Base-by-base conservation (phyloP, 129 eudicot species). In the Flaveria bidentis region DNA sequence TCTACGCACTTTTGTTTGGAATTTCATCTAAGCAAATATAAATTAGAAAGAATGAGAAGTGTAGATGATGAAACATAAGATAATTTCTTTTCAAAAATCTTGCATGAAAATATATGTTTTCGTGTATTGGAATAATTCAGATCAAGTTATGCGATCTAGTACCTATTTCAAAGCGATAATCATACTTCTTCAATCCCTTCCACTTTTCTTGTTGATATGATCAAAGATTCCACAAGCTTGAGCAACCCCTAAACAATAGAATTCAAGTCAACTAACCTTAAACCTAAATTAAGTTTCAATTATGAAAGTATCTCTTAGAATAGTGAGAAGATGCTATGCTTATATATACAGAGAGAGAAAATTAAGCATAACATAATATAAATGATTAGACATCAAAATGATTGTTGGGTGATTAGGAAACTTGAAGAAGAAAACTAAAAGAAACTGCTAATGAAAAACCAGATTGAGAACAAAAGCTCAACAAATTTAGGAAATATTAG, bases 181-280 rank as follows among this genome's bases (percentile, higher is more conserved):
- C 50, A n/a, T 47, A 68, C 77, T 72, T 67, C 82, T 77, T 78
- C 46, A 67, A 47, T n/a, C 46, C 70, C 47, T 66, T 72, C 50
- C 20, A 53, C 18, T 65, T 56, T 75, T 58, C 67, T 69, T 20
- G 41, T 50, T 23, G 57, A 56, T 55, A 55, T 66, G 74, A 73
- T 51, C 51, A 72, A 28, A 58, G 62, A 65, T 73, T 72, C 76
- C 58, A 39, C 69, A 36, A 47, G 55, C 66, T 65, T 56, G 53
- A 66, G n/a, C 80, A 82, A 47, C 30, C 79, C 82, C 80, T 82
- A 82, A 72, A 53, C 56, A 57, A 36, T 15, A 36, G 52, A 82
- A 11, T 33, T 72, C 30, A 77, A 72, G 71, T 61, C 74, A 82
- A 62, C 73, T 62, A 67, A 53, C 46, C 63, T 18, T 20, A 49